phyloP scores from a whole-genome alignment of 768 basidiomycete species.

The Rhizopogon vinicolor region DNA sequence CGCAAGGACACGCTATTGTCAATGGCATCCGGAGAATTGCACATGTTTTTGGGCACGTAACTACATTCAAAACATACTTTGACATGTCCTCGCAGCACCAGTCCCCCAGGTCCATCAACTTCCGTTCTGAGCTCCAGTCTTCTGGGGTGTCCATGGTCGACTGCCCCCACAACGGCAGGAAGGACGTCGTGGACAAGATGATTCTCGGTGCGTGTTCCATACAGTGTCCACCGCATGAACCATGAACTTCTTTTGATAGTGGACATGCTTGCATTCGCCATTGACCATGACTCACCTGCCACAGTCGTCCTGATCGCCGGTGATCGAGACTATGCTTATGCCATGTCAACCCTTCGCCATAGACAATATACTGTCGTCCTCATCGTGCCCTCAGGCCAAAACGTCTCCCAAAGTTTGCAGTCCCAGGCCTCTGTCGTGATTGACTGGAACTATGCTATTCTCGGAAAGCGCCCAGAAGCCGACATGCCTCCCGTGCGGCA shows the following conservation, averaged over 20 bases:
- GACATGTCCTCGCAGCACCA: constrained; percentile 36
- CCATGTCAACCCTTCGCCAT: constrained; percentile 49
- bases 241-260: constrained; percentile 32
- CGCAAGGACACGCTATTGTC: constrained; percentile 33
- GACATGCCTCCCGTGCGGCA: constrained; percentile 15
- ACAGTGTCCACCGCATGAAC: neutral
- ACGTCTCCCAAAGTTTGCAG: constrained; percentile 41
- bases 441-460: constrained; percentile 43
- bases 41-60: constrained; percentile 41
- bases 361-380: constrained; percentile 50
- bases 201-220: constrained; percentile 32
- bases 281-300: constrained; percentile 49
- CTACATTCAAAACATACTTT: constrained; percentile 50
- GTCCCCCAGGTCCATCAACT: constrained; percentile 25
- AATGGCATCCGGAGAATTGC: constrained; percentile 42
- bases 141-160: constrained; percentile 40
- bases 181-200: constrained; percentile 43
- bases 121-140: constrained; percentile 40
- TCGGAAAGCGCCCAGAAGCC: constrained; percentile 25
- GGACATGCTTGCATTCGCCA: constrained; percentile 64
- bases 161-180: constrained; percentile 29
- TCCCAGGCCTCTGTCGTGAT: constrained; percentile 49
- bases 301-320: constrained; percentile 63
- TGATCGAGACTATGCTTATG: constrained; percentile 65
- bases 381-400: constrained; percentile 35